A percentile compares a stretch with the other conserved stretches of the same genome.
These are phyloP conservation scores for Phytopythium helicoides DNA, from an alignment of 352 stramenopile species.

Conservation along the genomic window DNA sequence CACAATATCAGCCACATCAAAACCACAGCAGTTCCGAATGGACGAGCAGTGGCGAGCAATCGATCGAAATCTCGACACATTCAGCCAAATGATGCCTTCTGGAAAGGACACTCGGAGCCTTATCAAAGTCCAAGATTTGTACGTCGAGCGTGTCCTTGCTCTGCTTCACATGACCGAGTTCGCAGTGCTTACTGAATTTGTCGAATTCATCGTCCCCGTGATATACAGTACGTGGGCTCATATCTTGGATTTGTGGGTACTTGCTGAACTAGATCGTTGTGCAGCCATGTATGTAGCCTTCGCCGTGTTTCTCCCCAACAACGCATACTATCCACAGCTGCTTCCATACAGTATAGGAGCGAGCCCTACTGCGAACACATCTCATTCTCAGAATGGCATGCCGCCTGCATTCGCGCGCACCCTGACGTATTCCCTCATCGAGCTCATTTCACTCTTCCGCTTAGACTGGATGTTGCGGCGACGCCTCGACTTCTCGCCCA, in stretches of 20 bases:
- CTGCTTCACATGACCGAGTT: constrained; percentile 48
- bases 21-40: not conserved
- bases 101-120: not conserved
- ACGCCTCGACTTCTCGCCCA: constrained; percentile 19
- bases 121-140: constrained; percentile 12
- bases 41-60: not conserved
- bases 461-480: constrained; percentile 20
- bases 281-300: constrained; percentile 19
- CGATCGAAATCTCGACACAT: constrained; percentile 1
- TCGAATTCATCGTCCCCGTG: constrained; percentile 34
- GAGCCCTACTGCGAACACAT: too few species aligned
- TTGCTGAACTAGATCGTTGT: not conserved
- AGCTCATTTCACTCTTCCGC: constrained; percentile 36
- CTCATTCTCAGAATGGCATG: constrained; percentile 5
- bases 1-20: not conserved
- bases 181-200: constrained; percentile 38
- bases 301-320: constrained; percentile 26
- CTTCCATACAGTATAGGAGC: constrained; percentile 1
- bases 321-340: constrained; percentile 28
- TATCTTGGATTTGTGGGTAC: not conserved
- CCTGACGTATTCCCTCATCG: constrained; percentile 29
- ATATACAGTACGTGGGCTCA: constrained; percentile 28
- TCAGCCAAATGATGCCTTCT: not conserved
- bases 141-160: constrained; percentile 14
- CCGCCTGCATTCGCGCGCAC: constrained; percentile 15